These are phyloP conservation scores for Xylaria scruposa DNA, from an alignment of 495 filamentous ascomycete genomes.

Conservation along the genomic window DNA sequence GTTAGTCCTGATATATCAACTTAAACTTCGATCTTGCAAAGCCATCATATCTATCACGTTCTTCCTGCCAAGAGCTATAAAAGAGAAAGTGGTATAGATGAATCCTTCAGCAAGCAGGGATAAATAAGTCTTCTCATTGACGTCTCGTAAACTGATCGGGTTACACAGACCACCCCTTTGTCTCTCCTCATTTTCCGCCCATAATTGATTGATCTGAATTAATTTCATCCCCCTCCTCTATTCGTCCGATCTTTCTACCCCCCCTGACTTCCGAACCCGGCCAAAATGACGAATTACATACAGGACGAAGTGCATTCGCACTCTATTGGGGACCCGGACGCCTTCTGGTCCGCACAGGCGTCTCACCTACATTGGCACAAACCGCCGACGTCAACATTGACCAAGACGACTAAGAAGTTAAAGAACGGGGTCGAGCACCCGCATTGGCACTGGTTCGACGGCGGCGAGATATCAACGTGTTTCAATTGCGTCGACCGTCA, in stretches of 20 bases:
- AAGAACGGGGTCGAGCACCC: conserved; percentile 48
- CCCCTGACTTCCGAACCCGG: neutral
- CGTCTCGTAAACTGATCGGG: neutral
- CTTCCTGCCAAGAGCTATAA: neutral
- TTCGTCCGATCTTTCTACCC: neutral
- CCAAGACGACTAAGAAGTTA: conserved; percentile 50
- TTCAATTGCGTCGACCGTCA: conserved; percentile 93
- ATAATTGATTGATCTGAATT: neutral
- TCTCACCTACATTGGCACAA: conserved; percentile 80
- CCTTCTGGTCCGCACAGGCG: conserved; percentile 81
- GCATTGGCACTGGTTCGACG: conserved; percentile 89
- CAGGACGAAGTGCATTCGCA: conserved; percentile 59
- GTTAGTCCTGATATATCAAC: neutral
- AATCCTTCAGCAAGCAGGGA: conserved; percentile 1
- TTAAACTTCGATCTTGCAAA: neutral
- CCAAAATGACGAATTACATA: conserved; percentile 41
- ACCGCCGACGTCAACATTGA: conserved; percentile 60
- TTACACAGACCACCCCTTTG: conserved; percentile 7
- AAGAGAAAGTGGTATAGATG: neutral
- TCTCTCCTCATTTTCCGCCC: neutral
- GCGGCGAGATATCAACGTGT: conserved; percentile 85
- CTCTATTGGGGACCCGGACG: conserved; percentile 66
- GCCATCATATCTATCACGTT: neutral
- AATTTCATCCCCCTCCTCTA: neutral
- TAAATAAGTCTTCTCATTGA: neutral